phyloP scores from a whole-genome alignment of 2,329 filamentous ascomycete species.

The Arachnomyces sp. region DNA sequence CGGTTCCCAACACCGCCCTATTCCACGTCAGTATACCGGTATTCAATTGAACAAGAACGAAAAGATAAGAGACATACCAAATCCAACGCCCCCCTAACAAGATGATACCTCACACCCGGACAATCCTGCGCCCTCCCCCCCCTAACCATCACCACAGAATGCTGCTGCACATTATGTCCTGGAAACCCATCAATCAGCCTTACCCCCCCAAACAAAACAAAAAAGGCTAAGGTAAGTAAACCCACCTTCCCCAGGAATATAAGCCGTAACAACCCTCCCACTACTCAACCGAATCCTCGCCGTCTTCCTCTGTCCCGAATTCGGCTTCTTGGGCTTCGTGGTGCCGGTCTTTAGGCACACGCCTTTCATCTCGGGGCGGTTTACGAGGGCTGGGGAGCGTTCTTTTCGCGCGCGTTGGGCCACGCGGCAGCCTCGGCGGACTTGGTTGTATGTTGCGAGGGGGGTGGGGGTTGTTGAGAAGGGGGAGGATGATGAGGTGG shows the following conservation, averaged over 20 bases:
- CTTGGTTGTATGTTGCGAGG: slow-evolving; percentile 64
- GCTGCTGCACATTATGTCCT: slow-evolving; percentile 97
- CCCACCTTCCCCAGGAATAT: slow-evolving; percentile 85
- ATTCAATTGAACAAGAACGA: slow-evolving; percentile 1
- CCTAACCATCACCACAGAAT: slow-evolving; percentile 92
- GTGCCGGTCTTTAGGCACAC: slow-evolving; percentile 92
- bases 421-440: slow-evolving; percentile 67
- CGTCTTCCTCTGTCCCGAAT: slow-evolving; percentile 94
- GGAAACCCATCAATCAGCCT: slow-evolving; percentile 10
- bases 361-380: slow-evolving; percentile 80
- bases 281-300: slow-evolving; percentile 83
- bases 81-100: slow-evolving; percentile 87
- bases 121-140: slow-evolving; percentile 94
- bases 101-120: slow-evolving; percentile 92
- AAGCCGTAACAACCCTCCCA: slow-evolving; percentile 80
- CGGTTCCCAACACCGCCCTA: slow-evolving; percentile 86
- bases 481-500: slow-evolving; percentile 17
- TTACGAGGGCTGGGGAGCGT: slow-evolving; percentile 73
- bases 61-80: slow-evolving; percentile 56
- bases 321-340: slow-evolving; percentile 96
- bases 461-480: slow-evolving; percentile 54
- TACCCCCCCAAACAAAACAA: not conserved
- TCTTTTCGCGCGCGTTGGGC: slow-evolving; percentile 75
- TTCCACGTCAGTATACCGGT: no score
- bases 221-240: slow-evolving; percentile 6